Evolutionary conservation across 2,329 filamentous ascomycete genomes (phyloP).

Genomic region (Pseudogymnoascus sp.): DNA sequence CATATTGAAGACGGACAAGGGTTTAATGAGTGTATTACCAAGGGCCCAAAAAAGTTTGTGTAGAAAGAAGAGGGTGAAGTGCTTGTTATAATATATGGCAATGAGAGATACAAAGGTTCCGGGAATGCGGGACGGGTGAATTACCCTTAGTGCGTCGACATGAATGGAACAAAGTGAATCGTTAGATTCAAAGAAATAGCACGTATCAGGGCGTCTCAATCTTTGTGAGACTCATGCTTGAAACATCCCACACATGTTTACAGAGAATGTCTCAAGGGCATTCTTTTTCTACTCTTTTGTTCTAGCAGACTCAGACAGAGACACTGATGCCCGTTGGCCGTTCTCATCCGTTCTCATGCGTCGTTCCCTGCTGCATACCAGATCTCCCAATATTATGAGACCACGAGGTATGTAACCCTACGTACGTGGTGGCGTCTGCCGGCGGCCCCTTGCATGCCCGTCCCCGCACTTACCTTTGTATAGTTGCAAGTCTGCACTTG

Average conservation of each 20-base stretch:
- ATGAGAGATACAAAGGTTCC: neutral
- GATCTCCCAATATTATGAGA: neutral
- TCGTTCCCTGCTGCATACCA: neutral
- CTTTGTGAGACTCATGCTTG: slow-evolving; percentile 1
- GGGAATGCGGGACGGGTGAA: neutral
- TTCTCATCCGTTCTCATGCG: neutral
- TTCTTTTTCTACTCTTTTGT: neutral
- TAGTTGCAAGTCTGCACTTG: neutral
- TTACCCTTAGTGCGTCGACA: neutral
- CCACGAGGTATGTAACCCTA: neutral
- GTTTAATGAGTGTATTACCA: neutral
- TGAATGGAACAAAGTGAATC: neutral
- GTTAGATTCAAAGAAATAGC: neutral
- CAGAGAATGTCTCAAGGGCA: neutral
- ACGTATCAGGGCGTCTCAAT: neutral
- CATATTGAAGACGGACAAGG: neutral
- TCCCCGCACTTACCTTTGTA: neutral
- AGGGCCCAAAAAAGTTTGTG: neutral
- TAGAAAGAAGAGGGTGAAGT: neutral
- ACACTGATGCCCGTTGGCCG: neutral
- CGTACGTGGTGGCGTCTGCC: neutral
- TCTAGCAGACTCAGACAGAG: neutral
- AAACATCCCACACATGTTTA: neutral
- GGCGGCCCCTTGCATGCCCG: neutral
- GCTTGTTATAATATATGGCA: neutral